Conservation (phyloP, 805 yeast species). For the Metschnikowia kofuensis region DNA sequence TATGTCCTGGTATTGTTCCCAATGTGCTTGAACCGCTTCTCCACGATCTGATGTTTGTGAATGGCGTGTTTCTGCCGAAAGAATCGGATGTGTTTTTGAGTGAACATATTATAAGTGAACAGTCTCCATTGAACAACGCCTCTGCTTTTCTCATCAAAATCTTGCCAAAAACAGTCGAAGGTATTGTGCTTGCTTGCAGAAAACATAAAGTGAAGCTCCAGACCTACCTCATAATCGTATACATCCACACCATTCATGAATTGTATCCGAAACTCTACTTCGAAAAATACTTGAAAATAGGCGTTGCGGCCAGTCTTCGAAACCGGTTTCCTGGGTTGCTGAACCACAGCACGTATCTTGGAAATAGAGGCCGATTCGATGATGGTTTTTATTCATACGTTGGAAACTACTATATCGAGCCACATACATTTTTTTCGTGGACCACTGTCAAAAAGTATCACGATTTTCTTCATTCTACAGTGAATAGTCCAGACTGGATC, state of each 20-base stretch:
- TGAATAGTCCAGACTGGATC: slow-evolving; percentile 9
- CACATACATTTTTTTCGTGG: slow-evolving; percentile 6
- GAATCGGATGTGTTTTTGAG: slow-evolving; percentile 4
- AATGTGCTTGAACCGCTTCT: slow-evolving; percentile 7
- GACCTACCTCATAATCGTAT: slow-evolving; percentile 4
- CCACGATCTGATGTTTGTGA: slow-evolving; percentile 8
- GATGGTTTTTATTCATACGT: slow-evolving; percentile 11
- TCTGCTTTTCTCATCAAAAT: slow-evolving; percentile 4
- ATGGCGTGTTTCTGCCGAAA: slow-evolving; percentile 3
- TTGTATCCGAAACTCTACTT: slow-evolving; percentile 6
- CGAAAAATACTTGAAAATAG: slow-evolving; percentile 8
- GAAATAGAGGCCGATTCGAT: slow-evolving; percentile 5
- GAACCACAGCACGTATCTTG: slow-evolving; percentile 7
- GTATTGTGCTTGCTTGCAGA: slow-evolving; percentile 3
- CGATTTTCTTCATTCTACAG: slow-evolving; percentile 6
- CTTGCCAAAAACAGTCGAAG: neutral
- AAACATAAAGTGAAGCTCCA: slow-evolving; percentile 7
- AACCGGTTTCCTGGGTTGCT: slow-evolving; percentile 1
- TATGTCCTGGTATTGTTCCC: slow-evolving; percentile 9
- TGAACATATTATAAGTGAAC: slow-evolving; percentile 1
- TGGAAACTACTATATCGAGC: slow-evolving; percentile 6
- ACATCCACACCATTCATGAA: slow-evolving; percentile 8
- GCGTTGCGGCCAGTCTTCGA: slow-evolving; percentile 9
- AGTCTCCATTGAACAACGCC: slow-evolving; percentile 6
- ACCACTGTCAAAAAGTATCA: slow-evolving; percentile 6